phyloP scores from a whole-genome alignment of 169 alveolate species.

The Eimeria zaria region DNA sequence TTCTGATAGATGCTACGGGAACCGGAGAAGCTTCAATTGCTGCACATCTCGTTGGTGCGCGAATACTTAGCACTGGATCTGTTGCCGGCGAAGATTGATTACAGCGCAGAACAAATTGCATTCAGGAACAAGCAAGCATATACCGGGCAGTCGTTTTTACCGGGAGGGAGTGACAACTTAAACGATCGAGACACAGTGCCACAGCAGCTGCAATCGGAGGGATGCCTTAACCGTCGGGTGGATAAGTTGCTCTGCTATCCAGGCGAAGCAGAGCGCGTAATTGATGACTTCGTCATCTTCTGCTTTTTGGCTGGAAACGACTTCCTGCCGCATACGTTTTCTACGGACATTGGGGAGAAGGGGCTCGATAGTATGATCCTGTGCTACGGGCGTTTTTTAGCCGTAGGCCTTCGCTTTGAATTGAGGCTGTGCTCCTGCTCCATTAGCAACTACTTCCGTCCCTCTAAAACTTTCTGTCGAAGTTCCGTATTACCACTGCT shows the following conservation, averaged over 20 bases:
- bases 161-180: neutral
- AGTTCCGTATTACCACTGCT: neutral
- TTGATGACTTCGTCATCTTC: conserved; percentile 87
- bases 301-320: conserved; percentile 94
- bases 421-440: conserved; percentile 1
- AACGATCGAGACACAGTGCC: neutral
- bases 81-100: conserved; percentile 41
- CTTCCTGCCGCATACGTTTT: conserved; percentile 96
- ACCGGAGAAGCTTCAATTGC: conserved; percentile 87
- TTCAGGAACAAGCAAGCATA: neutral
- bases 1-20: conserved; percentile 67
- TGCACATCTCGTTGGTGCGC: conserved; percentile 88
- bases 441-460: neutral
- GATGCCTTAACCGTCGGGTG: neutral
- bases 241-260: conserved; percentile 26
- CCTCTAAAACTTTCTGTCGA: neutral
- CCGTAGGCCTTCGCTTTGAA: conserved; percentile 16
- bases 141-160: neutral
- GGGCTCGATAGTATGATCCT: conserved; percentile 93
- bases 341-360: conserved; percentile 93
- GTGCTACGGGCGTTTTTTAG: conserved; percentile 68
- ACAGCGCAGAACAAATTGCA: conserved; percentile 21
- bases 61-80: conserved; percentile 83
- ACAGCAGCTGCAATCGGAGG: neutral
- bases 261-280: conserved; percentile 75